These are phyloP conservation scores for Yamadazyma ubonensis DNA, from an alignment of 805 yeast species.

Conservation along the genomic window DNA sequence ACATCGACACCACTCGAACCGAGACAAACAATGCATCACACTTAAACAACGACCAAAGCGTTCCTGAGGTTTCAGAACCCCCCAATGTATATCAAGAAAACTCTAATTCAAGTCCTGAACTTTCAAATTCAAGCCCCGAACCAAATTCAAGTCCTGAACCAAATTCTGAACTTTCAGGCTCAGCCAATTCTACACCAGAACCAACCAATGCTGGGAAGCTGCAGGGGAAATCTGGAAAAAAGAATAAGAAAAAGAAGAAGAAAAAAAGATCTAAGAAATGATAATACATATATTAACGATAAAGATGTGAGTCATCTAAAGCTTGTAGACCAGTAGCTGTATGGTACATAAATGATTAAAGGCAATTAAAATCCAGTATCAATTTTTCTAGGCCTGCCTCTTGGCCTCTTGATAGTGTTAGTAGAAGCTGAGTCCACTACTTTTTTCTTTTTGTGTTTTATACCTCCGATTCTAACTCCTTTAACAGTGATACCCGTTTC, in stretches of 20 bases:
- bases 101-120: too few species aligned
- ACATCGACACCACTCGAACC: too few species aligned
- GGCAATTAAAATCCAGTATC: slow-evolving; percentile 6
- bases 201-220: not conserved
- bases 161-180: not conserved
- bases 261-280: not conserved
- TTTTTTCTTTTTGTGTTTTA: slow-evolving; percentile 19
- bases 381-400: slow-evolving; percentile 17
- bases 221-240: not conserved
- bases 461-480: slow-evolving; percentile 42
- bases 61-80: too few species aligned
- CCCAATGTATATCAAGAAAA: too few species aligned
- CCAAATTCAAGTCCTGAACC: too few species aligned
- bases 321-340: not conserved
- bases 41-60: too few species aligned
- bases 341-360: not conserved
- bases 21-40: too few species aligned
- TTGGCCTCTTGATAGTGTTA: slow-evolving; percentile 11
- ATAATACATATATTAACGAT: not conserved
- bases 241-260: not conserved
- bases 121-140: too few species aligned
- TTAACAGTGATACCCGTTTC: slow-evolving; percentile 44
- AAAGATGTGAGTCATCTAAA: too few species aligned
- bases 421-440: slow-evolving; percentile 1
- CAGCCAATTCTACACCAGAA: not conserved